These are phyloP conservation scores for Ascodesmis nigricans DNA, from an alignment of 495 filamentous ascomycete genomes.

Conservation along the genomic window DNA sequence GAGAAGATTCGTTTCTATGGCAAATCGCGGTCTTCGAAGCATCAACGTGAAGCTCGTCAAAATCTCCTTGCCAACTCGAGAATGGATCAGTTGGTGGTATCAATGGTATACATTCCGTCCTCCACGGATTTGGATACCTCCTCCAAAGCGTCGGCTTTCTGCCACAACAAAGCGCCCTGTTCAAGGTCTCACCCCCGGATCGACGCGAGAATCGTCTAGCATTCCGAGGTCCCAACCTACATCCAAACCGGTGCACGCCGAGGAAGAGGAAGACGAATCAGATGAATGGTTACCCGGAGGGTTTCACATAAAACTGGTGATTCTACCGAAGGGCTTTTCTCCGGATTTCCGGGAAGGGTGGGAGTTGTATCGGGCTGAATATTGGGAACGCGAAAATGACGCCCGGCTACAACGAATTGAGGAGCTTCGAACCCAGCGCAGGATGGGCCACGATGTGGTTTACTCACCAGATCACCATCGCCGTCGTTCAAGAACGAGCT, in stretches of 20 bases:
- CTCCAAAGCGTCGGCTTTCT: conserved; percentile 9
- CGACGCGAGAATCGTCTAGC: conserved; percentile 1
- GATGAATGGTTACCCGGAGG: conserved; percentile 80
- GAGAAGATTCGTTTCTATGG: conserved; percentile 63
- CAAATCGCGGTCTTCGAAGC: conserved; percentile 69
- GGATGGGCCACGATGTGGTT: neutral
- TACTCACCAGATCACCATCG: neutral
- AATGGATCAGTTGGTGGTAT: conserved; percentile 23
- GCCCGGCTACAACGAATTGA: conserved; percentile 49
- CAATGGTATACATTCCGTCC: conserved; percentile 18
- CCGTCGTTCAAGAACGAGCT: conserved; percentile 3
- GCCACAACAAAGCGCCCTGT: conserved; percentile 19
- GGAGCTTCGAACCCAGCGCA: conserved; percentile 27
- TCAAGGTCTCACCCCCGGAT: conserved; percentile 21
- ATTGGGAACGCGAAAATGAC: conserved; percentile 94
- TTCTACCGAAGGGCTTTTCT: conserved; percentile 86
- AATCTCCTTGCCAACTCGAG: conserved; percentile 62
- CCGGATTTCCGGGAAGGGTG: conserved; percentile 92
- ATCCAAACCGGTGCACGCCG: conserved; percentile 10
- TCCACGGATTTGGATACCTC: conserved; percentile 6
- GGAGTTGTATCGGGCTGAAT: conserved; percentile 80
- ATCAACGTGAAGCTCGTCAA: conserved; percentile 94
- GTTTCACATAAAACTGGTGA: conserved; percentile 70
- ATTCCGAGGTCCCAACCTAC: conserved; percentile 5
- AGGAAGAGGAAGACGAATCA: conserved; percentile 33